Percentiles rank a stretch among this genome's conserved stretches.
Conservation (phyloP, 2,329 filamentous ascomycete genomes). For the Emericellopsis cladophorae region DNA sequence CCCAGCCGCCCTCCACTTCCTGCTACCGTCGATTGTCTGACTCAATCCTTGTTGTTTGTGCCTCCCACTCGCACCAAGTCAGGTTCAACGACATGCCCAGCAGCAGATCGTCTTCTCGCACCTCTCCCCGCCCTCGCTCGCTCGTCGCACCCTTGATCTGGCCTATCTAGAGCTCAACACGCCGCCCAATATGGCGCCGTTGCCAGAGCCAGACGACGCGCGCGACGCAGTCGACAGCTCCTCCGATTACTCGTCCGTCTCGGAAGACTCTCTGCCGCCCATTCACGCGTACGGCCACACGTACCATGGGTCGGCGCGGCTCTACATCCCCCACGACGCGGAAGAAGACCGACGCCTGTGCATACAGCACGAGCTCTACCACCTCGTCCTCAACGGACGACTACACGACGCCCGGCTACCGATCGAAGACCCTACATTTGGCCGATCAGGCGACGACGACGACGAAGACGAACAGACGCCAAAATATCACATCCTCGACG, state of each 20-base stretch:
- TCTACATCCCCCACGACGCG: constrained; percentile 20
- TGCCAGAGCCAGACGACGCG: constrained; percentile 1
- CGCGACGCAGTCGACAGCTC: constrained; percentile 13
- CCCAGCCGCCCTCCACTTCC: no score
- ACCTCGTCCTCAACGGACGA: constrained; percentile 17
- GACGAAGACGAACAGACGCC: constrained; percentile 1
- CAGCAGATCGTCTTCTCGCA: no score
- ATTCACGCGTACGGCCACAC: constrained; percentile 20
- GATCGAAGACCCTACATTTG: constrained; percentile 8
- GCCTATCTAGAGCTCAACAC: background rate
- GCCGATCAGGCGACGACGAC: constrained; percentile 1
- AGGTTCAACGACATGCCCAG: no score
- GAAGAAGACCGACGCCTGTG: constrained; percentile 17
- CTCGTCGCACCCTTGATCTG: no score
- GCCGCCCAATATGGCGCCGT: no score
- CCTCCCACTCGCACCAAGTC: no score
- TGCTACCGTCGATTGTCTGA: no score
- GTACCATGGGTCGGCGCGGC: constrained; percentile 21
- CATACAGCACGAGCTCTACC: constrained; percentile 20
- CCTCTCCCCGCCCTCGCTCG: no score
- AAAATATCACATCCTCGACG: constrained; percentile 20
- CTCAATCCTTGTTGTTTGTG: no score
- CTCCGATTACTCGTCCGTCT: constrained; percentile 21
- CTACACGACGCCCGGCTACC: constrained; percentile 18
- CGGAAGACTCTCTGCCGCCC: constrained; percentile 16